These are phyloP conservation scores for Usnea hakonensis DNA, from an alignment of 495 filamentous ascomycete genomes.

Conservation along the genomic window DNA sequence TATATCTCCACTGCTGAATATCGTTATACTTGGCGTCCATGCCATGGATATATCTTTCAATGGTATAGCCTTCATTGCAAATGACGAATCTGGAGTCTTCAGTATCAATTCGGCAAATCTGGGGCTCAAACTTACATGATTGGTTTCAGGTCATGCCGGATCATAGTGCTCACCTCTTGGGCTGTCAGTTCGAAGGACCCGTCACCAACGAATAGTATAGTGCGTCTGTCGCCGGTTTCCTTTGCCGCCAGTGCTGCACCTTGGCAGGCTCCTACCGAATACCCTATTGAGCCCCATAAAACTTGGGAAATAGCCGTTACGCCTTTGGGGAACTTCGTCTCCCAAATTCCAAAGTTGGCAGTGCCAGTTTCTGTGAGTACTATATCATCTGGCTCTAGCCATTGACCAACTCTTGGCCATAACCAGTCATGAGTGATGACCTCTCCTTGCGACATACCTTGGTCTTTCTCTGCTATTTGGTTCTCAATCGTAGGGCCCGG, in stretches of 20 bases:
- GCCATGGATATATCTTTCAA: slow-evolving; percentile 47
- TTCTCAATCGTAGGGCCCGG: slow-evolving; percentile 43
- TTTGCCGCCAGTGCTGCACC: slow-evolving; percentile 66
- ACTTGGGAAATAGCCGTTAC: slow-evolving; percentile 77
- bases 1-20: slow-evolving; percentile 65
- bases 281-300: slow-evolving; percentile 84
- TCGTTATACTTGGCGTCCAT: slow-evolving; percentile 77
- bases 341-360: slow-evolving; percentile 83
- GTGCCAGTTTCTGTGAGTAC: slow-evolving; percentile 87
- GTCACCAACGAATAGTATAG: slow-evolving; percentile 81
- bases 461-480: slow-evolving; percentile 47
- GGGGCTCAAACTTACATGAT: slow-evolving; percentile 55
- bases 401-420: slow-evolving; percentile 75
- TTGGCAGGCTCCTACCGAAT: slow-evolving; percentile 69
- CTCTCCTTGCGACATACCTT: slow-evolving; percentile 35
- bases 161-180: slow-evolving; percentile 82
- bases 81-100: slow-evolving; percentile 46
- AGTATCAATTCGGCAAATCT: slow-evolving; percentile 1
- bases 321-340: slow-evolving; percentile 68
- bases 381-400: slow-evolving; percentile 67
- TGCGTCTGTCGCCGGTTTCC: slow-evolving; percentile 53
- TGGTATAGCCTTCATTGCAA: slow-evolving; percentile 52
- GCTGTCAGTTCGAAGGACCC: slow-evolving; percentile 78
- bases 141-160: slow-evolving; percentile 65
- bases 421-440: slow-evolving; percentile 78